These are phyloP conservation scores for Penicillium sp. DNA, from an alignment of 2,329 filamentous ascomycete species.

Conservation along the genomic window DNA sequence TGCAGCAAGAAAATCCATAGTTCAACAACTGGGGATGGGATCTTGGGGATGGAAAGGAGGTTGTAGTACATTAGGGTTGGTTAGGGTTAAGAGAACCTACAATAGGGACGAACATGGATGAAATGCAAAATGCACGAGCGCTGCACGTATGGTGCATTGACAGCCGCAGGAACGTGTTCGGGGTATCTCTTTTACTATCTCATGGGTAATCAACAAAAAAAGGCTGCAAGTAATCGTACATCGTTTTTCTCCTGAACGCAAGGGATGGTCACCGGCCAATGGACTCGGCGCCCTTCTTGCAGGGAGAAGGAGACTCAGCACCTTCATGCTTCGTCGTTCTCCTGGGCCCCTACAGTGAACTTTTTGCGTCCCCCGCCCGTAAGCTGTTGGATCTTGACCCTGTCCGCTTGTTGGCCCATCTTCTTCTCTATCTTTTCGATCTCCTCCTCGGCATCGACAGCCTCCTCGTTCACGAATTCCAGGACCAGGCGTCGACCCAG, in stretches of 20 bases:
- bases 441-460: slow-evolving; percentile 90
- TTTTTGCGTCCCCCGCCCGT: slow-evolving; percentile 79
- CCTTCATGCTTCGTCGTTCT: slow-evolving; percentile 58
- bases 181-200: slow-evolving; percentile 26
- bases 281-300: slow-evolving; percentile 28
- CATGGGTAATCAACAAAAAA: slow-evolving; percentile 17
- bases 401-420: slow-evolving; percentile 84
- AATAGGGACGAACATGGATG: slow-evolving; percentile 9
- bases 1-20: background rate
- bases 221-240: slow-evolving; percentile 28
- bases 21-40: background rate
- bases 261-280: slow-evolving; percentile 32
- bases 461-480: slow-evolving; percentile 86
- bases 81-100: slow-evolving; percentile 18
- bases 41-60: background rate
- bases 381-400: slow-evolving; percentile 85
- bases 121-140: slow-evolving; percentile 28
- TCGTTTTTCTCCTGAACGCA: slow-evolving; percentile 30
- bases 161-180: slow-evolving; percentile 40
- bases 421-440: slow-evolving; percentile 97
- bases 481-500: slow-evolving; percentile 85
- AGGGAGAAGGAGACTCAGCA: slow-evolving; percentile 32
- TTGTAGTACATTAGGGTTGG: slow-evolving; percentile 12
- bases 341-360: slow-evolving; percentile 75
- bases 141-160: slow-evolving; percentile 26